Conservation (phyloP, 768 basidiomycete species). For the Tulasnella sp. region DNA sequence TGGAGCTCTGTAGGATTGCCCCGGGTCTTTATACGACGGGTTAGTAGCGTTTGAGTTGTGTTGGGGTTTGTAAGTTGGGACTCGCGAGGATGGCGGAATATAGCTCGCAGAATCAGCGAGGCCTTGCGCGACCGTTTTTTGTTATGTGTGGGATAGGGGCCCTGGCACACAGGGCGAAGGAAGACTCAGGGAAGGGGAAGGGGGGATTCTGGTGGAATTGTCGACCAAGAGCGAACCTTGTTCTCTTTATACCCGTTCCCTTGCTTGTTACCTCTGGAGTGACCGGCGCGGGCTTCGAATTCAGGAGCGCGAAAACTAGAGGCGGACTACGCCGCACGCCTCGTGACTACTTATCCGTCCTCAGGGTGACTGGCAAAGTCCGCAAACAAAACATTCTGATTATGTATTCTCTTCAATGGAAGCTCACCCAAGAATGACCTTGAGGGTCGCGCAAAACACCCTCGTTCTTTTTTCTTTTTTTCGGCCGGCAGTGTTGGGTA, state of each 20-base stretch:
- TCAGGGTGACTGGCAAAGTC: conserved; percentile 2
- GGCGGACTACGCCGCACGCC: background rate
- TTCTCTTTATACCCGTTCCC: conserved; percentile 9
- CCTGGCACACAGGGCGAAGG: background rate
- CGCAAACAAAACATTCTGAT: background rate
- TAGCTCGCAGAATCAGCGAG: background rate
- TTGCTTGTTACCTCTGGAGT: background rate
- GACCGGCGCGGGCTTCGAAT: background rate
- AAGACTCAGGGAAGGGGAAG: background rate
- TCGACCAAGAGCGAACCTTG: conserved; percentile 3
- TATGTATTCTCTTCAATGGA: background rate
- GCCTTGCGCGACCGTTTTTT: background rate
- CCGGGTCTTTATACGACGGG: background rate
- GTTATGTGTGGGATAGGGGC: background rate
- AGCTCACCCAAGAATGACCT: background rate
- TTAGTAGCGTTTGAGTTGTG: background rate
- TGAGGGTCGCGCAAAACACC: background rate
- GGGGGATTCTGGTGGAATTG: background rate
- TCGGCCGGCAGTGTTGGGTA: background rate
- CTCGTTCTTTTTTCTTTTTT: background rate
- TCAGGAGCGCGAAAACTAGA: background rate
- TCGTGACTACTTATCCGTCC: background rate
- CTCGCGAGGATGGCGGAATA: conserved; percentile 11
- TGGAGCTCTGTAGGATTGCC: background rate
- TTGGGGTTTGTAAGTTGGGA: background rate